Evolutionary conservation across 768 basidiomycete genomes (phyloP).

Genomic region (Mrakia gelida): DNA sequence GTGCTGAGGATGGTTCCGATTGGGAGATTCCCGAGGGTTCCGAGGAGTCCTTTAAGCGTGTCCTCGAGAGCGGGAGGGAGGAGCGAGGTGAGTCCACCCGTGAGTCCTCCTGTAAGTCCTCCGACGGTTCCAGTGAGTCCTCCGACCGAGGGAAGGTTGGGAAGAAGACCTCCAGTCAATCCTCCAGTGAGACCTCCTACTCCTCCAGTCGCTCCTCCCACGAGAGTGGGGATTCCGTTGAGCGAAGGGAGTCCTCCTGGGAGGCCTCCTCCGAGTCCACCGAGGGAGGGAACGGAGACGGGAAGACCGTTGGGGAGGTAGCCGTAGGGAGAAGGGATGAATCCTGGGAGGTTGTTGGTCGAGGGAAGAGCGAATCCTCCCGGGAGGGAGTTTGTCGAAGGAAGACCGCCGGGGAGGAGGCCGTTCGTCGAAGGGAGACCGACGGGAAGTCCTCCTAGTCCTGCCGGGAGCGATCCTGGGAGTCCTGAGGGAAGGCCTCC

Average conservation of each 20-base stretch:
- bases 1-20: background rate
- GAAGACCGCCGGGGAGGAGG: background rate
- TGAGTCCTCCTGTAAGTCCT: background rate
- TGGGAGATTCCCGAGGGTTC: background rate
- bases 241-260: background rate
- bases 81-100: background rate
- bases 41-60: background rate
- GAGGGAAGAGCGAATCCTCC: background rate
- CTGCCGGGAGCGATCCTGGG: background rate
- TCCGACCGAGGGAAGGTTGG: background rate
- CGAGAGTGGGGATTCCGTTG: background rate
- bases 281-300: background rate
- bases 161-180: background rate
- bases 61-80: background rate
- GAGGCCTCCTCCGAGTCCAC: background rate
- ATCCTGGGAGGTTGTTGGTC: background rate
- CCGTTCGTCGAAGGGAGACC: background rate
- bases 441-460: background rate
- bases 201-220: background rate
- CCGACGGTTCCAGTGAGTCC: background rate
- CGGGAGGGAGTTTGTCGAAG: background rate
- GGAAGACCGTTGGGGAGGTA: background rate
- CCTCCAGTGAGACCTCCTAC: background rate
- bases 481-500: background rate
- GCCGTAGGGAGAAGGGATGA: background rate